Base-by-base conservation (phyloP, 441 rosid species). In the Adansonia gregorii region DNA sequence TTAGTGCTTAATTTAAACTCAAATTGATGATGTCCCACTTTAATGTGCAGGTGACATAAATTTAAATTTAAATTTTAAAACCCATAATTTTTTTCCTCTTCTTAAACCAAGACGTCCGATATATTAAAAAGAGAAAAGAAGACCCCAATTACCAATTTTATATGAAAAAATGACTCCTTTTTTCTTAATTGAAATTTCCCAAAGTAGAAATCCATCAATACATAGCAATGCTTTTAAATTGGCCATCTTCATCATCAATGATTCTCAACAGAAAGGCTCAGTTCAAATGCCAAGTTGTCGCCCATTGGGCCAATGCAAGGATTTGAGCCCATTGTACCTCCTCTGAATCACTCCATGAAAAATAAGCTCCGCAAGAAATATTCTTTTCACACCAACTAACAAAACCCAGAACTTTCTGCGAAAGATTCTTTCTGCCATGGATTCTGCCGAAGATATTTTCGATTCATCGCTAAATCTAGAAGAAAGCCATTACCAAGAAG, bases 381-480 rank as follows among this genome's bases (percentile, higher is more conserved):
- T 48, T 0, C 14, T 2, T 49, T 45, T 7, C 9, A 45, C 2
- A 17, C 6, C 7, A 65, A 65, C 0, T 3, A 7, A 39, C n/a
- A 39, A 8, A 3, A 8, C 31, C 8, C 49, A 0, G 4, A 67
- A 12, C 27, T 17, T n/a, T 0, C 54, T 3, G 41, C n/a, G 15
- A 61, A 11, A 27, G 59, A 8, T 24, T 49, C 56, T 39, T 35
- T 39, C 64, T 22, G 22, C 9, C 9, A 83, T 83, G 86, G 85
- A 80, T 5, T 74, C 77, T 8, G 41, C 58, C 15, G 83, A 80
- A 61, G 90, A 90, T 76, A 81, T 92, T 58, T 88, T 93, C 71
- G 91, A 90, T 17, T 81, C 89, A n/a, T 83, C 85, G 31, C 76
- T 92, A 55, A 86, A 84, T 76, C 85, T 93, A 54, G 96, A 95